Evolutionary conservation across 1,284 basidiomycete species (phyloP), one percentile per base, ranked within the genome.

Genomic region (Polyporus tsugae): DNA sequence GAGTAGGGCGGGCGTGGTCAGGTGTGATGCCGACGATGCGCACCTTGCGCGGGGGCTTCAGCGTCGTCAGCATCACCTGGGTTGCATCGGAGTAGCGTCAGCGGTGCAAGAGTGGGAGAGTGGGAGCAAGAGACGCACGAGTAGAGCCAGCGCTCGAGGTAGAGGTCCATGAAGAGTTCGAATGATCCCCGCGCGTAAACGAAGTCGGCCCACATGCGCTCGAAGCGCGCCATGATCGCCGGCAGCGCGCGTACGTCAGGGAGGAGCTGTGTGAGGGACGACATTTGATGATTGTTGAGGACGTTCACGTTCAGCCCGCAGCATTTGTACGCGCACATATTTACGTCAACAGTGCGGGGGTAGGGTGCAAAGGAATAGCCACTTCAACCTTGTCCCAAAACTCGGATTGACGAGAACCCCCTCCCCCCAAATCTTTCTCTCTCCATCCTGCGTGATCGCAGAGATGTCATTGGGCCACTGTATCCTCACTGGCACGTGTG

Each of bases 381-480:
- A 98, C 82, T 58, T 94, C 89, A 65, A 92, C 92, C 60, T 87
- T 85, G 89, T 88, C 19, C 85, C 83, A 74, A 95, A 97, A 74
- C 89, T 94, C 17, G 95, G 96, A 75, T 94, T 97, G 59, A 99
- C 95, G 25, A 99, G 83, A 33, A 99, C 93, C 0, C 98, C 97
- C 0, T 94, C 95, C 41, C 97, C 82, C 80, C 98, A 41, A 98
- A 98, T 98, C 77, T 83, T 91, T 73, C 83, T 86, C 22, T 82
- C 83, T 6, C 82, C 83, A 10, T 83, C 82, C 1, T 82, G 83
- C 13, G 89, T 80, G 44, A 88, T 85, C 2, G 90, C 92, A 76
- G 99, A 99, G 7, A 99, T 83, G 77, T 99, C 97, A 77, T 99
- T 99, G 11, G 97, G 97, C 98, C 98, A 99, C 80, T 99, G 99